Conservation (phyloP, 2,329 filamentous ascomycete genomes). For the Trichoderma sp. region DNA sequence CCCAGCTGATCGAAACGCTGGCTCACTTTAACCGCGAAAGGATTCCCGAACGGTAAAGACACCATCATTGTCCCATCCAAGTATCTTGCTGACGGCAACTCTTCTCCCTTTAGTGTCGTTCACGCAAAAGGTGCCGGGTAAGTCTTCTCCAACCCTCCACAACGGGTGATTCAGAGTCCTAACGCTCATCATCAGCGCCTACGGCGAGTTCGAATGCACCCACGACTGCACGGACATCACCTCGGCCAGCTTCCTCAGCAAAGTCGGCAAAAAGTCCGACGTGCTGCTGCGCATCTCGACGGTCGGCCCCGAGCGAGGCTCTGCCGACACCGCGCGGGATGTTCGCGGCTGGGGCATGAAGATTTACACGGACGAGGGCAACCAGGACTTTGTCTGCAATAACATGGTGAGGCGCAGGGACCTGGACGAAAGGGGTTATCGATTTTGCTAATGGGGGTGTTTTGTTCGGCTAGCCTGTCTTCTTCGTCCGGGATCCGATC, state of each 20-base stretch:
- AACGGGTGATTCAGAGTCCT: not conserved
- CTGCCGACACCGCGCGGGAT: constrained; percentile 67
- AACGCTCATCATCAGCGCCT: constrained; percentile 39
- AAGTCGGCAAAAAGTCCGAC: constrained; percentile 55
- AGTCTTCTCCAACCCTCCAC: not conserved
- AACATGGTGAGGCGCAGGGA: constrained; percentile 64
- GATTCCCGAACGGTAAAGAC: constrained; percentile 19
- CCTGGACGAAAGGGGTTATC: no score
- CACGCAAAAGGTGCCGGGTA: constrained; percentile 41
- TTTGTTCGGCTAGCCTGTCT: constrained; percentile 46
- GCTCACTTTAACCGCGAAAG: constrained; percentile 25
- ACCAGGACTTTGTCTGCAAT: constrained; percentile 64
- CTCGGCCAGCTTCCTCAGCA: constrained; percentile 56
- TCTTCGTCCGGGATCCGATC: constrained; percentile 52
- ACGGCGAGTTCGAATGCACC: constrained; percentile 61
- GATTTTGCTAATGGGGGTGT: not conserved
- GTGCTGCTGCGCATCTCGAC: constrained; percentile 70
- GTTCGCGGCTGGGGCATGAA: constrained; percentile 65
- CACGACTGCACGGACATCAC: constrained; percentile 48
- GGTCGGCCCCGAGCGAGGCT: constrained; percentile 67
- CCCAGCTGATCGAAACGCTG: constrained; percentile 18
- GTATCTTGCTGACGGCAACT: not conserved
- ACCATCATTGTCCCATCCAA: not conserved
- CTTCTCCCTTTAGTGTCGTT: constrained; percentile 29
- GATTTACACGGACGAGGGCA: constrained; percentile 68